Percentiles rank a stretch among this genome's conserved stretches.
Evolutionary conservation across 2,329 filamentous ascomycete species (phyloP).

Genomic region (Myriosclerotinia duriaeana): DNA sequence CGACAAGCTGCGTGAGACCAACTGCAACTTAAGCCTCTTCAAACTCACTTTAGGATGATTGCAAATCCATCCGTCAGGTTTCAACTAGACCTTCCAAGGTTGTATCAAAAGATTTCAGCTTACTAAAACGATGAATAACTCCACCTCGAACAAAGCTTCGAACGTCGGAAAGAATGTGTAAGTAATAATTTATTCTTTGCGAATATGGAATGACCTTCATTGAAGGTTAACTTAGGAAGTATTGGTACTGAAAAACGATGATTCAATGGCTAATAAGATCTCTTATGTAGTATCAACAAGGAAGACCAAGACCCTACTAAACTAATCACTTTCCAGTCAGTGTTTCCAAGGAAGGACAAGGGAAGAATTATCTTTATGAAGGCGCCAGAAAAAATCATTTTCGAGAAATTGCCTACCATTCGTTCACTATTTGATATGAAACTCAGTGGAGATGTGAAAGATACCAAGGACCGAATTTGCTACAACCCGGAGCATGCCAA

Average conservation of each 20-base stretch:
- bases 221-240: too few relatives aligned
- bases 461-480: not conserved
- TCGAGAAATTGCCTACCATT: not conserved
- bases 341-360: not conserved
- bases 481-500: not conserved
- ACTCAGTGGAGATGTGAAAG: not conserved
- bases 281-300: not conserved
- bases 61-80: not conserved
- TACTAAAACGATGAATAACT: not conserved
- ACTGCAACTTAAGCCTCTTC: not conserved
- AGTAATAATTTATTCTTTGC: not conserved
- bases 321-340: not conserved
- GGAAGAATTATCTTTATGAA: not conserved
- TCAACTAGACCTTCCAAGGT: accelerated
- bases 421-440: not conserved
- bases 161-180: not conserved
- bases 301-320: not conserved
- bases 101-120: not conserved
- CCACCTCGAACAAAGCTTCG: not conserved
- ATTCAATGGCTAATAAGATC: not conserved
- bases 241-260: not conserved
- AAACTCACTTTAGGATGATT: not conserved
- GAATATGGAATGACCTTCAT: too few relatives aligned
- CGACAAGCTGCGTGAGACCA: too few relatives aligned
- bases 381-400: not conserved